Conservation (phyloP, 1,139 yeast genomes). For the Sugiyamaella grinbergsii region DNA sequence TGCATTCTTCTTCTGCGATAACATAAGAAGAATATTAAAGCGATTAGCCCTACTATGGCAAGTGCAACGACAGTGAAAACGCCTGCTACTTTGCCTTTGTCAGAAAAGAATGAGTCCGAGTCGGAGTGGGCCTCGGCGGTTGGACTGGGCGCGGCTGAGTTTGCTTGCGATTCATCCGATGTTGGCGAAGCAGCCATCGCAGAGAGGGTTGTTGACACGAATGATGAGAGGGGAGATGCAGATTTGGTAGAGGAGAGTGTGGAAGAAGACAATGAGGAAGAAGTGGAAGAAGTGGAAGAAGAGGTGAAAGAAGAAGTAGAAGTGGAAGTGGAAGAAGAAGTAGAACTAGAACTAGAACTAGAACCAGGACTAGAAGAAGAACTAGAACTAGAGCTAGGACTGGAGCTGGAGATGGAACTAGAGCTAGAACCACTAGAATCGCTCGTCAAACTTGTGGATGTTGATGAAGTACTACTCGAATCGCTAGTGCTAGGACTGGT, state of each 20-base stretch:
- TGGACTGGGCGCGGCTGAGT: conserved; percentile 35
- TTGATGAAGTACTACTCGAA: conserved; percentile 24
- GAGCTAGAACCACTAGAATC: conserved; percentile 22
- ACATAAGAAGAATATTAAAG: conserved; percentile 36
- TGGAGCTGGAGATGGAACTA: conserved; percentile 21
- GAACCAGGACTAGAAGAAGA: conserved; percentile 25
- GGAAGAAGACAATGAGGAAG: conserved; percentile 20
- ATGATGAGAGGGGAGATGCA: conserved; percentile 15
- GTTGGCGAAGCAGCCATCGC: conserved; percentile 27
- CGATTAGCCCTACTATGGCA: conserved; percentile 50
- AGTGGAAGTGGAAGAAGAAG: conserved; percentile 21
- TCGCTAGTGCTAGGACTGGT: conserved; percentile 24
- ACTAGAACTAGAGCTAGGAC: conserved; percentile 22
- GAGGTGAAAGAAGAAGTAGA: conserved; percentile 23
- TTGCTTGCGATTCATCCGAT: conserved; percentile 14
- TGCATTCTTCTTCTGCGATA: conserved; percentile 31
- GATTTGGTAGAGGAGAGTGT: conserved; percentile 18
- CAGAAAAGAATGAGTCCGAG: conserved; percentile 49
- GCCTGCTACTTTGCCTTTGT: conserved; percentile 71
- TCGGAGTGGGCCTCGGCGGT: conserved; percentile 14
- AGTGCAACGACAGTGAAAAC: conserved; percentile 70
- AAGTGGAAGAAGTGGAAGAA: conserved; percentile 22
- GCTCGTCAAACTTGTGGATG: conserved; percentile 26
- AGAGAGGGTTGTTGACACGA: conserved; percentile 16
- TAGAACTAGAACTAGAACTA: conserved; percentile 19